Evolutionary conservation across 352 stramenopile genomes (phyloP), one percentile per base, ranked within the genome.

Genomic region (Globisporangium okanoganense): DNA sequence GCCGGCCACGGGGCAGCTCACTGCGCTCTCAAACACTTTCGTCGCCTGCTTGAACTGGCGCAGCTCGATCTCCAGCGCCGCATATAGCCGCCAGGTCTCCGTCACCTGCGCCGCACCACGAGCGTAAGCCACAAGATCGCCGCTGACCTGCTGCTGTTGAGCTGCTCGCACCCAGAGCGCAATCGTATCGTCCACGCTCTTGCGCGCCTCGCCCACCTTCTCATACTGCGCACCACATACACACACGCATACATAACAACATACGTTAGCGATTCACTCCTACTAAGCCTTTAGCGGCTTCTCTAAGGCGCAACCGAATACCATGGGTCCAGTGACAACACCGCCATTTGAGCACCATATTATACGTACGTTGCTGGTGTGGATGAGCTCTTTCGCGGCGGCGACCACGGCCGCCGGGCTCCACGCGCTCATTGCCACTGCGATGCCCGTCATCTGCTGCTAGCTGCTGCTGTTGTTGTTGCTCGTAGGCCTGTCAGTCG

Each of bases 21-120:
- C 74, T 5, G 79, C 83, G 43, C 69, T 62, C 60, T 92, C 83
- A 55, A 90, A 88, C 35, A 91, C 81, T 58, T 88, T 90, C 8
- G 83, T 92, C 41, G 83, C 82, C 66, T 92, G 83, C 59, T 92
- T 92, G 62, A 92, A 92, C 72, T 92, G 83, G 13, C 83, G 79
- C 54, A 92, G 62, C 35, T 87, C 83, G 48, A 90, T 87, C 69
- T 92, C 83, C 45, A 92, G 67, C 53, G 75, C 76, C n/a, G 81
- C 80, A 62, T 90, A 92, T n/a, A 68, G 56, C 3, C 70, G 49
- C 75, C 78, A 92, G 9, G 79, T 54, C 10, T 70, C 65, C 24
- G 86, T 68, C 10, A 90, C 69, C 43, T 58, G 51, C 52, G 64
- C 7, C 31, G 65, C 64, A 35, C 75, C 70, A 38, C 58, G 60